Evolutionary conservation across 2,329 filamentous ascomycete genomes (phyloP).

Genomic region (Paraphoma sp.): DNA sequence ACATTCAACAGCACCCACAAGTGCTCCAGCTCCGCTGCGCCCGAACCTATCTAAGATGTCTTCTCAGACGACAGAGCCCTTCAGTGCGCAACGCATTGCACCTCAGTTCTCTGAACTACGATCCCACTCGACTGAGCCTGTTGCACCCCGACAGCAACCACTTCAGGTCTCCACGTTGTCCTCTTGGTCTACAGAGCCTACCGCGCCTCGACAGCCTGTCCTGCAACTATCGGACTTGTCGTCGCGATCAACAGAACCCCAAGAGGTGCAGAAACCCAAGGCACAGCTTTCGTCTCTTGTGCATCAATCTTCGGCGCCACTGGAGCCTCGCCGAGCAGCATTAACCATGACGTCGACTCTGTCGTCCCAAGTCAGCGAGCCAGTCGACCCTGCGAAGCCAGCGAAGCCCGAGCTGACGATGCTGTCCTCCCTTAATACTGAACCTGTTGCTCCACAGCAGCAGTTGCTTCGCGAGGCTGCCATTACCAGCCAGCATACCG

Average conservation of each 20-base stretch:
- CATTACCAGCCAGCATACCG: conserved; percentile 36
- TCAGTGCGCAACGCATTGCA: conserved; percentile 8
- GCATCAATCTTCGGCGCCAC: conserved; percentile 33
- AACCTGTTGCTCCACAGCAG: conserved; percentile 30
- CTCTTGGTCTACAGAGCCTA: conserved; percentile 33
- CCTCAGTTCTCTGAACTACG: conserved; percentile 22
- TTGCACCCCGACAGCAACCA: conserved; percentile 15
- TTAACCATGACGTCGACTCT: conserved; percentile 23
- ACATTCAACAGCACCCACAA: conserved; percentile 35
- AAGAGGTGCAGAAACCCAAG: conserved; percentile 8
- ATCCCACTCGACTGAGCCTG: conserved; percentile 24
- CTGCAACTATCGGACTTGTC: conserved; percentile 27
- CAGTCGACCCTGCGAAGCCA: conserved; percentile 20
- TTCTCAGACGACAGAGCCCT: conserved; percentile 35
- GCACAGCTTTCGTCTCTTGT: conserved; percentile 15
- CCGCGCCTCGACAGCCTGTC: conserved; percentile 13
- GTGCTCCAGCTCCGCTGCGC: conserved; percentile 17
- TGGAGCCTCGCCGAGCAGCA: conserved; percentile 15
- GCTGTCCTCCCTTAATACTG: conserved; percentile 29
- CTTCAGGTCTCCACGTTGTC: conserved; percentile 30
- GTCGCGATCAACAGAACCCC: conserved; percentile 32
- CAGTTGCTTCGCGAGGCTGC: conserved; percentile 23
- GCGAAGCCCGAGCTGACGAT: conserved; percentile 22
- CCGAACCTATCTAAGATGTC: conserved; percentile 30
- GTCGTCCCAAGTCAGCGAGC: conserved; percentile 27